Percentiles rank a stretch among this genome's conserved stretches.
phyloP scores from a whole-genome alignment of 1,284 basidiomycete species.

The Boletellus sp. region DNA sequence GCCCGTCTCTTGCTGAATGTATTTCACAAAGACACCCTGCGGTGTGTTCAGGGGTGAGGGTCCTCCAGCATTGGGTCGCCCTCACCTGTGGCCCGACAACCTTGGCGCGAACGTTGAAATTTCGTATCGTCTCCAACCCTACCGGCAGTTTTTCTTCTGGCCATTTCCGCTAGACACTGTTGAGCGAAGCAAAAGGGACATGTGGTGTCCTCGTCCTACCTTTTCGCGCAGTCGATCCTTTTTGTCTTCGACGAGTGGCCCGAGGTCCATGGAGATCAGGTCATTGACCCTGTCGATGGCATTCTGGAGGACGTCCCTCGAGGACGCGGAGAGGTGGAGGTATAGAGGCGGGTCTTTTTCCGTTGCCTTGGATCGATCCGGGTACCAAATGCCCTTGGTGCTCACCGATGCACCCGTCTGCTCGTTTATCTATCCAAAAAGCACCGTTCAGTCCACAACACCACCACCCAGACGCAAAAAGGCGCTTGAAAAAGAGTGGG shows the following conservation, averaged over 20 bases:
- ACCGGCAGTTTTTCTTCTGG: conserved; percentile 92
- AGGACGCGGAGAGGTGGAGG: conserved; percentile 86
- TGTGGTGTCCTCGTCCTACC: conserved; percentile 32
- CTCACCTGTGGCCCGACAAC: conserved; percentile 89
- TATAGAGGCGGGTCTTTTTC: conserved; percentile 93
- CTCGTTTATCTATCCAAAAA: conserved; percentile 68
- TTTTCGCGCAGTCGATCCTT: conserved; percentile 60
- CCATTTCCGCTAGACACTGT: conserved; percentile 74
- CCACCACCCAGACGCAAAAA: background rate
- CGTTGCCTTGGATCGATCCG: conserved; percentile 83
- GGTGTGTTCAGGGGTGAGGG: background rate
- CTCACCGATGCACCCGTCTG: conserved; percentile 88
- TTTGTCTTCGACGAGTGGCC: conserved; percentile 85
- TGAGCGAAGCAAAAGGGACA: conserved; percentile 1
- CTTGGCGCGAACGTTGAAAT: conserved; percentile 97
- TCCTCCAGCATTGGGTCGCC: conserved; percentile 11
- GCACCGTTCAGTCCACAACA: conserved; percentile 2
- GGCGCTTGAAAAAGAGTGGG: background rate
- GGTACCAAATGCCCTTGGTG: conserved; percentile 93
- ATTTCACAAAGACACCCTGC: conserved; percentile 95
- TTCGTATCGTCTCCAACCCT: conserved; percentile 84
- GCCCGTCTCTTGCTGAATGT: conserved; percentile 94
- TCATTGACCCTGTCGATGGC: conserved; percentile 86
- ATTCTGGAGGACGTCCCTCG: conserved; percentile 74
- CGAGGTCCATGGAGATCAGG: conserved; percentile 81